These are phyloP conservation scores for Boletus albobrunnescens DNA, from an alignment of 1,284 basidiomycete genomes.

Conservation along the genomic window DNA sequence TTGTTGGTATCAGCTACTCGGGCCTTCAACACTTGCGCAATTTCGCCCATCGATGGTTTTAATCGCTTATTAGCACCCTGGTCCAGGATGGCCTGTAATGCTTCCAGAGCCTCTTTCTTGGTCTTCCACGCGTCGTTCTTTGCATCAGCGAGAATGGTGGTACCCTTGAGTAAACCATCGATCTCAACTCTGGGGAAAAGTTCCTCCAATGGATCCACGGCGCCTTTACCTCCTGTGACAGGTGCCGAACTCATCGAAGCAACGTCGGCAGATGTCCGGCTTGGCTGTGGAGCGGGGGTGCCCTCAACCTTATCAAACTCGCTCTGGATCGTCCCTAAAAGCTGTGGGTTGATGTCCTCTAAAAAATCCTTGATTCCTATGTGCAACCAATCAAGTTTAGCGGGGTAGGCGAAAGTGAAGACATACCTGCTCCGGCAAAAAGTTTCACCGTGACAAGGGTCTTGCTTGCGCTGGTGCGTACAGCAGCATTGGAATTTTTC, in stretches of 20 bases:
- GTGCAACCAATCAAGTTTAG: neutral
- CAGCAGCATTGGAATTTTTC: conserved; percentile 91
- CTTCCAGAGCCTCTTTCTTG: conserved; percentile 93
- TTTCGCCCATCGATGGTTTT: conserved; percentile 90
- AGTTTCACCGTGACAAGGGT: conserved; percentile 88
- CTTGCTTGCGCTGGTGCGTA: conserved; percentile 94
- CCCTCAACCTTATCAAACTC: conserved; percentile 96
- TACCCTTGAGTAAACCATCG: conserved; percentile 83
- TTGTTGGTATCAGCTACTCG: conserved; percentile 93
- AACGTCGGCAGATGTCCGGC: conserved; percentile 72
- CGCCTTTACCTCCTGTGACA: conserved; percentile 39
- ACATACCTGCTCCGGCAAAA: conserved; percentile 84
- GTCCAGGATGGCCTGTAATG: conserved; percentile 79
- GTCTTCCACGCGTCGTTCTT: conserved; percentile 97
- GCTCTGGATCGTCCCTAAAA: conserved; percentile 84
- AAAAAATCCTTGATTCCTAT: conserved; percentile 87
- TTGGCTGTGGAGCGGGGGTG: conserved; percentile 76
- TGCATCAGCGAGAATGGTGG: conserved; percentile 75
- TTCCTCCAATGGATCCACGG: conserved; percentile 80
- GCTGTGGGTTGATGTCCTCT: conserved; percentile 91
- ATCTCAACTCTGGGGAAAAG: conserved; percentile 94
- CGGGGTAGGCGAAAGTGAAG: conserved; percentile 9
- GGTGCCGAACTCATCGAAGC: conserved; percentile 44
- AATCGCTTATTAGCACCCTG: conserved; percentile 89
- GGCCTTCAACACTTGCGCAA: conserved; percentile 83